phyloP scores from a whole-genome alignment of 352 stramenopile species.

The Phytophthora constricta region DNA sequence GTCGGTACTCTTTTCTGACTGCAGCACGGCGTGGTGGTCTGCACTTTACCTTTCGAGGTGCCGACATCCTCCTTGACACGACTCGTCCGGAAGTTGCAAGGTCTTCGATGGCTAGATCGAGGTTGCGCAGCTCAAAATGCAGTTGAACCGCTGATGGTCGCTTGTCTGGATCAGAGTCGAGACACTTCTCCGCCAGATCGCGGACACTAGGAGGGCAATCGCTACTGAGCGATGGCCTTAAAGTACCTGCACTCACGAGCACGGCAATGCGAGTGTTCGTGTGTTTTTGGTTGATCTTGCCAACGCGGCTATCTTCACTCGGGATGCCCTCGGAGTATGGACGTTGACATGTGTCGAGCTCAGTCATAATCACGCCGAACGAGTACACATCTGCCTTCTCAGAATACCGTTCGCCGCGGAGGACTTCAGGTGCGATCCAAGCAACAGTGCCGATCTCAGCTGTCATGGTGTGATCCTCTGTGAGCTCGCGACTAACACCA shows the following conservation, averaged over 20 bases:
- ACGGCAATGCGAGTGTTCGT: slow-evolving; percentile 61
- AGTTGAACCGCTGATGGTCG: slow-evolving; percentile 70
- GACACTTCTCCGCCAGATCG: slow-evolving; percentile 51
- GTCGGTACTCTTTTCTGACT: slow-evolving; percentile 2
- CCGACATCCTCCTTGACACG: slow-evolving; percentile 12
- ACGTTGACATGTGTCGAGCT: slow-evolving; percentile 56
- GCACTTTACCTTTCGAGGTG: slow-evolving; percentile 12
- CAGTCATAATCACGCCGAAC: slow-evolving; percentile 67
- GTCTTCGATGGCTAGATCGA: slow-evolving; percentile 33
- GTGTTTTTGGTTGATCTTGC: slow-evolving; percentile 28
- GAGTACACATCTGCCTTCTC: slow-evolving; percentile 82
- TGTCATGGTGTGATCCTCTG: slow-evolving; percentile 47
- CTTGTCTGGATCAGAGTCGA: slow-evolving; percentile 50
- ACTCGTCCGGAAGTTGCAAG: slow-evolving; percentile 19
- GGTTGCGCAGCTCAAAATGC: slow-evolving; percentile 67
- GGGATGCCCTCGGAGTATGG: slow-evolving; percentile 42
- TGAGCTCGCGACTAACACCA: slow-evolving; percentile 51
- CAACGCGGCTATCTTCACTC: slow-evolving; percentile 27
- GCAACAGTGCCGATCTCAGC: slow-evolving; percentile 63
- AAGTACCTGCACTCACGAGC: slow-evolving; percentile 52
- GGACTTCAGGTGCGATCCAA: slow-evolving; percentile 77
- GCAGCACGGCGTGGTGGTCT: slow-evolving; percentile 4
- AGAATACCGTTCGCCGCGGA: slow-evolving; percentile 63
- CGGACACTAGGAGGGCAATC: slow-evolving; percentile 60
- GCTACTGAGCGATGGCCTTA: slow-evolving; percentile 48